Base-by-base conservation (phyloP, 1,284 basidiomycete genomes). In the Polyporus tsugae region DNA sequence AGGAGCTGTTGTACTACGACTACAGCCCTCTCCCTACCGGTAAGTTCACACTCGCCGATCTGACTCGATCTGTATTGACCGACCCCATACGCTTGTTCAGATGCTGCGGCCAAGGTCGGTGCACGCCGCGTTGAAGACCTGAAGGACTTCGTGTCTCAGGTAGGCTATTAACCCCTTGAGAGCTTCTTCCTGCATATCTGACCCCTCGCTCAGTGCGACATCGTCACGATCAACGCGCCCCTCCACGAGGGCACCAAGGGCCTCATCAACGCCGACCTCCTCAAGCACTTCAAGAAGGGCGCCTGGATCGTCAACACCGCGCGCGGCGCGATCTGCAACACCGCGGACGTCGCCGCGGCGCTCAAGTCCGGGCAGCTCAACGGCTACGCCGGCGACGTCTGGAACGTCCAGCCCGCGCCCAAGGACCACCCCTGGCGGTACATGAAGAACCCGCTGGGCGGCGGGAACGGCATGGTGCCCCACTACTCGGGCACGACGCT, bases 1-100 rank as follows among this genome's bases (percentile, higher is more conserved):
- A 96, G 81, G 95, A 97, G 79, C 89, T 98, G 62, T 82, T 97
- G 61, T 98, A 97, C 87, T 97, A 93, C 81, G 96, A 98, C 84
- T 98, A 98, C 81, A 85, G 89, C 35, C 83, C 92, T 66, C 89
- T 97, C 57, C 92, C 94, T 17, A 83, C 83, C 69, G 86, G 89
- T 89, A 15, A 41, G 74, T 46, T 78, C 70, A 22, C 1, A 19
- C 9, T 25, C 15, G 6, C n/a, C 2, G 22, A 38, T 1, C 2
- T 33, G 22, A 2, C 22, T 1, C 39, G 29, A 39, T 17, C n/a
- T 42, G 59, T 9, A 29, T 15, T 61, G 52, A 64, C 22, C 1
- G 1, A 41, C 39, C 44, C 61, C 22, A 59, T 78, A 83, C 4
- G 22, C 22, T 89, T 89, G 36, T 91, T 92, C 78, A 84, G 90